Conservation (phyloP, 164 flowering plant species). For the Stephania yunnanensis region DNA sequence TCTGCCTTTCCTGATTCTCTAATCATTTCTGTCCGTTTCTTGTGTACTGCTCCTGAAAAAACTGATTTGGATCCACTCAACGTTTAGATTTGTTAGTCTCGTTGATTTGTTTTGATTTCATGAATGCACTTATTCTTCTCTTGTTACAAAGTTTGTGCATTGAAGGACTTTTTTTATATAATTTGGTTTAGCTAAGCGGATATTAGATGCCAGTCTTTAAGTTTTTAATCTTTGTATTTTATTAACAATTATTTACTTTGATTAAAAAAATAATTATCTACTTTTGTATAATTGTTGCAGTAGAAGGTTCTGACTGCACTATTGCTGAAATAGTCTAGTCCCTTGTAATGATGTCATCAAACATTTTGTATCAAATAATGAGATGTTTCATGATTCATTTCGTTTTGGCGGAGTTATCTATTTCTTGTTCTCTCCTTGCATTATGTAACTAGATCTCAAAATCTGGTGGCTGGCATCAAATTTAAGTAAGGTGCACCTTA, state of each 20-base stretch:
- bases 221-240: too few relatives aligned
- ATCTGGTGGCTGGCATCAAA: too few relatives aligned
- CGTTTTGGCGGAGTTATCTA: too few relatives aligned
- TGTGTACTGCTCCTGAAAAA: neutral
- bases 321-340: neutral
- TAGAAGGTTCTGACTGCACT: neutral
- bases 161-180: neutral
- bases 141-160: neutral
- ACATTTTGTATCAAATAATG: neutral
- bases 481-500: too few relatives aligned
- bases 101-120: neutral
- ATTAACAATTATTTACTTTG: too few relatives aligned
- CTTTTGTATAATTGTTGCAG: neutral
- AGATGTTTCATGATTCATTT: too few relatives aligned
- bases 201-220: too few relatives aligned
- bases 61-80: neutral
- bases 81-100: neutral
- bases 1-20: neutral
- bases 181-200: neutral
- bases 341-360: neutral
- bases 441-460: too few relatives aligned
- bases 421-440: too few relatives aligned
- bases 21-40: neutral
- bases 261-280: neutral
- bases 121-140: neutral